Evolutionary conservation across 179 eudicot genomes (phyloP).

Genomic region (Heliamphora pulchella): DNA sequence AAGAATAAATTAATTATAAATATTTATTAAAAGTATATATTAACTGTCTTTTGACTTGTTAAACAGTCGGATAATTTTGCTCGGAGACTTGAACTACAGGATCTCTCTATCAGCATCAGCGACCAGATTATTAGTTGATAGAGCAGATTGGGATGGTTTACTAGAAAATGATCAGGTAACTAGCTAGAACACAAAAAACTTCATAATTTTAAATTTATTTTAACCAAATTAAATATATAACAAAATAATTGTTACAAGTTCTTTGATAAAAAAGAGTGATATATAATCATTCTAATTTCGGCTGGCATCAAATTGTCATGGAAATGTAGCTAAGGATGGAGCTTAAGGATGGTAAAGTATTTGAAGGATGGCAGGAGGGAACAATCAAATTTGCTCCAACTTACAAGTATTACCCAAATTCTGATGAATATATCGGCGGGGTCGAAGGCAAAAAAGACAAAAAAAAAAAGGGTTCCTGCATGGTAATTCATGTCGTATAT

Average conservation of each 20-base stretch:
- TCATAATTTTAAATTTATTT: no score
- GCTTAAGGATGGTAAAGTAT: constrained; percentile 32
- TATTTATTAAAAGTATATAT: no score
- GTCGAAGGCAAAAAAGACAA: constrained; percentile 23
- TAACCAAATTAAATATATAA: no score
- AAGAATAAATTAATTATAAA: no score
- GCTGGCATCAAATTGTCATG: no score
- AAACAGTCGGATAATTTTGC: constrained; percentile 31
- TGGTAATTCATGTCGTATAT: constrained; percentile 23
- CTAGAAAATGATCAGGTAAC: constrained; percentile 44
- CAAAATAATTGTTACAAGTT: no score
- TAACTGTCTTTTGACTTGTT: no score
- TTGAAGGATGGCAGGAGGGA: constrained; percentile 45
- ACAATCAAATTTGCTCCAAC: constrained; percentile 40
- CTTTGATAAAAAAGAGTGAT: no score
- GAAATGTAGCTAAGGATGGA: constrained; percentile 29
- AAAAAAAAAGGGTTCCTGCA: constrained; percentile 46
- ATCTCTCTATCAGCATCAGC: constrained; percentile 27
- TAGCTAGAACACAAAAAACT: no score
- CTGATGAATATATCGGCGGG: constrained; percentile 30
- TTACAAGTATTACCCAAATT: constrained; percentile 37
- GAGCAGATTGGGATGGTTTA: constrained; percentile 28
- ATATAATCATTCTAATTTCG: no score
- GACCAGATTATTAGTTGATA: constrained; percentile 24
- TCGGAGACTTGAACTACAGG: constrained; percentile 46